These are phyloP conservation scores for Hypsizygus marmoreus DNA, from an alignment of 768 basidiomycete genomes.

Conservation along the genomic window DNA sequence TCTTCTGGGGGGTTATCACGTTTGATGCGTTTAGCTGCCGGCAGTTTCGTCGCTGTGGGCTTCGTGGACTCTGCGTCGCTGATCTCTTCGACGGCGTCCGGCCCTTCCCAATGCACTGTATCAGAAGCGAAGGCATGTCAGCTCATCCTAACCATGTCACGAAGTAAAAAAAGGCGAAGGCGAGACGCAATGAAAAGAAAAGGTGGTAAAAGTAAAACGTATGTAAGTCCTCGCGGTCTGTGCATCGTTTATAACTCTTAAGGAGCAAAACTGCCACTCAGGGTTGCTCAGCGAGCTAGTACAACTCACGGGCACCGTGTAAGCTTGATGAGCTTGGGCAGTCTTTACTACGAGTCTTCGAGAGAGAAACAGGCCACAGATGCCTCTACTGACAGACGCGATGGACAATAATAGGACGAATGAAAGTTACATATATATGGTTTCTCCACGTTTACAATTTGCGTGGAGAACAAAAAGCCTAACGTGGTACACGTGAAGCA, in stretches of 20 bases:
- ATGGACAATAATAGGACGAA: constrained; percentile 15
- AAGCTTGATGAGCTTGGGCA: constrained; percentile 18
- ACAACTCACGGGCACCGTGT: constrained; percentile 22
- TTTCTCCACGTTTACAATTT: constrained; percentile 38
- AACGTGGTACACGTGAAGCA: constrained; percentile 31
- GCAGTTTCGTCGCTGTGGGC: constrained; percentile 32
- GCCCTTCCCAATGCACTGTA: constrained; percentile 75
- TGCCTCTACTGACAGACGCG: constrained; percentile 21
- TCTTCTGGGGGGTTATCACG: constrained; percentile 21
- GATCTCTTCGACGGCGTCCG: constrained; percentile 54
- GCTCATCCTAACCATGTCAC: constrained; percentile 16
- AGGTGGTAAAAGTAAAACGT: constrained; percentile 5
- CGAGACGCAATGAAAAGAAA: constrained; percentile 9
- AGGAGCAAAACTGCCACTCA: constrained; percentile 25
- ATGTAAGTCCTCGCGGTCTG: constrained; percentile 16
- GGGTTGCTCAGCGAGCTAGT: constrained; percentile 21
- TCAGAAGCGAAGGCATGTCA: constrained; percentile 22
- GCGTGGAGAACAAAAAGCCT: constrained; percentile 28
- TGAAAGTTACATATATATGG: constrained; percentile 32
- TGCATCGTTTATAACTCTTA: constrained; percentile 19
- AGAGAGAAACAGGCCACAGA: constrained; percentile 14
- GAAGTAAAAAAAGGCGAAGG: constrained; percentile 10
- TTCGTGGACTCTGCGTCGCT: constrained; percentile 27
- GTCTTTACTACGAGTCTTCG: constrained; percentile 22
- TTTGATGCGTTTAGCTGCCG: constrained; percentile 24